A percentile compares a stretch with the other conserved stretches of the same genome.
Conservation (phyloP, 2,329 filamentous ascomycete species). For the Stemphylium beticola region DNA sequence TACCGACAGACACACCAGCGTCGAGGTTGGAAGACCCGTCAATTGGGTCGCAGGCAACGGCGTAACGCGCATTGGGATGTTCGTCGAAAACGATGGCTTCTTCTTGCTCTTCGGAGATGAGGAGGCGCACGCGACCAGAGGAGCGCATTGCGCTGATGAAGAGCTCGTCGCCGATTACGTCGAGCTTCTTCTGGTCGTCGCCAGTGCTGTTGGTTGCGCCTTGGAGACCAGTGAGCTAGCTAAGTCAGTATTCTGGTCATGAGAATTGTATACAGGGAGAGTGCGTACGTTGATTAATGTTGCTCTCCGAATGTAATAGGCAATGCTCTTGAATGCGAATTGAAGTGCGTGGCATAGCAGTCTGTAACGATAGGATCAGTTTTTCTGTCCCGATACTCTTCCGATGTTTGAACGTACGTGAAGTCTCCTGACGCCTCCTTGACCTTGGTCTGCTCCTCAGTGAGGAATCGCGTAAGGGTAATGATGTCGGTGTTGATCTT, state of each 20-base stretch:
- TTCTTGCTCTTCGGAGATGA: slow-evolving; percentile 99
- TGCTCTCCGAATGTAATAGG: slow-evolving; percentile 97
- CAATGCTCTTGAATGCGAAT: slow-evolving; percentile 99
- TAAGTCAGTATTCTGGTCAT: slow-evolving; percentile 20
- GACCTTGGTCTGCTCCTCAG: slow-evolving; percentile 92
- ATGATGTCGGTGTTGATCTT: slow-evolving; percentile 95
- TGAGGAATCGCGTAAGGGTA: slow-evolving; percentile 93
- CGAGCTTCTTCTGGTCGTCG: slow-evolving; percentile 99
- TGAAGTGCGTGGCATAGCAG: slow-evolving; percentile 96
- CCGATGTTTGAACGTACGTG: slow-evolving; percentile 68
- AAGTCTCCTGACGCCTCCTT: slow-evolving; percentile 97
- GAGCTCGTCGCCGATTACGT: slow-evolving; percentile 97
- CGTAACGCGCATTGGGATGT: slow-evolving; percentile 78
- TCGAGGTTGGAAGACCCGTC: slow-evolving; percentile 98
- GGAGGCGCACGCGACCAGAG: slow-evolving; percentile 84
- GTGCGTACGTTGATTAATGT: slow-evolving; percentile 78
- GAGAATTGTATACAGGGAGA: neutral
- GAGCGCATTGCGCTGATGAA: slow-evolving; percentile 96
- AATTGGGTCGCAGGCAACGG: slow-evolving; percentile 96
- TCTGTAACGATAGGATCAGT: slow-evolving; percentile 54
- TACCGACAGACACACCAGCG: slow-evolving; percentile 95
- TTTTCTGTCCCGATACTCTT: neutral
- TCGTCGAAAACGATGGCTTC: slow-evolving; percentile 85
- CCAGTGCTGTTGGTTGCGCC: slow-evolving; percentile 94
- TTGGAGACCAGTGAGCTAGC: slow-evolving; percentile 81